Base-by-base conservation (phyloP, 2,329 filamentous ascomycete genomes). In the Chrysoporthe deuterocubensis region DNA sequence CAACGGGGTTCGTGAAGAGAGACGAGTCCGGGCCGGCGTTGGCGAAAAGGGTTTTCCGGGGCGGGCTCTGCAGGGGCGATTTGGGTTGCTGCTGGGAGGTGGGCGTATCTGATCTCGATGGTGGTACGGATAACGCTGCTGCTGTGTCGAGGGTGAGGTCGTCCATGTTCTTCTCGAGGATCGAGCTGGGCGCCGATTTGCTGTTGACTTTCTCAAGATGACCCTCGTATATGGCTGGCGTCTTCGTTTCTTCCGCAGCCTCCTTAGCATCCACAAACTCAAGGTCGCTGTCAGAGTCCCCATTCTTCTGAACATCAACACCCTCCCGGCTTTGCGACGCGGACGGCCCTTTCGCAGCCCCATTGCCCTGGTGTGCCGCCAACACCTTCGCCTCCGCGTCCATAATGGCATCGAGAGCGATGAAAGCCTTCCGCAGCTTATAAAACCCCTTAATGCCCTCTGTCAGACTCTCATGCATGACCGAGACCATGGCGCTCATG, bases 381-480 rank as follows among this genome's bases (percentile, higher is more conserved):
- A 82, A 65, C 0, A 75, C 76, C 69, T 85, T 88, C 34, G 85
- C 85, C 79, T 97, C 94, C 44, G 90, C 87, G 69, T 91, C 86
- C 75, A 94, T 85, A 66, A 99, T 92, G 11, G 85, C 85, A 74
- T 97, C 92, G 3, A 99, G 83, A 0, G 93, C 91, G 50, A 93
- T 82, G 74, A 92, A 98, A 0, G 95, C 95, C 77, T 96, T 97
- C 70, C 95, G 86, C 73, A 98, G 80, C 79, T 96, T 97, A 76
- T 97, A 96, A 75, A 98, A 98, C 6, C 93, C 93, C 79, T 91
- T 93, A 77, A 98, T 87, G 18, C 90, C 93, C 77, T 98, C 96
- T 0, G 94, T 95, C 73, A 98, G 80, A 76, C 92, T 97, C 81
- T 98, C 96, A 72, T 96, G 96, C 73, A 98, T 81, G 18, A 98